Conservation (phyloP, 1,284 basidiomycete species). For the Violaceomyces palustris region DNA sequence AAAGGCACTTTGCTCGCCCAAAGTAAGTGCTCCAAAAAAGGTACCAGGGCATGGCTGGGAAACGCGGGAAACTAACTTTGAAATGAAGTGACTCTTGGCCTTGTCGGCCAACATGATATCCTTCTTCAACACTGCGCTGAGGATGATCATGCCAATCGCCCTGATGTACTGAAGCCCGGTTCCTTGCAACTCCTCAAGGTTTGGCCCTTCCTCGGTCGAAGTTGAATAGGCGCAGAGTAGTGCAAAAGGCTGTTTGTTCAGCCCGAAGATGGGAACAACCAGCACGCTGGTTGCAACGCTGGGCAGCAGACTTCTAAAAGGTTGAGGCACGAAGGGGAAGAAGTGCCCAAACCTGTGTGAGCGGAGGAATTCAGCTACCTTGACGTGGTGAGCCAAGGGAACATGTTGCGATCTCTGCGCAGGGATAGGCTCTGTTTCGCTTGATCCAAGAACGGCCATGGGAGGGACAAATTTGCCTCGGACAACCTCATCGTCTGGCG, state of each 20-base stretch:
- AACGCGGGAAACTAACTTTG: conserved; percentile 71
- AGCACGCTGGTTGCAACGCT: conserved; percentile 28
- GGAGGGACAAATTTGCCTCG: conserved; percentile 36
- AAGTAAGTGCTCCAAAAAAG: no score
- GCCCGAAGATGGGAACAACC: conserved; percentile 76
- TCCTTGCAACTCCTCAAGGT: conserved; percentile 64
- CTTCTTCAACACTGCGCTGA: conserved; percentile 85
- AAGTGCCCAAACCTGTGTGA: conserved; percentile 35
- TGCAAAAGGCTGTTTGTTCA: conserved; percentile 85
- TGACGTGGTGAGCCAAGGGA: conserved; percentile 37
- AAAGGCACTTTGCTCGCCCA: no score
- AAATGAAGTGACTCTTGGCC: conserved; percentile 78
- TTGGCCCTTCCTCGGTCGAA: conserved; percentile 72
- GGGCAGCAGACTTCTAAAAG: conserved; percentile 43
- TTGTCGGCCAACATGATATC: conserved; percentile 92
- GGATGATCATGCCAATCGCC: conserved; percentile 83
- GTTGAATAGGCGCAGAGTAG: conserved; percentile 78
- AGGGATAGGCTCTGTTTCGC: conserved; percentile 22
- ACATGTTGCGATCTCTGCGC: conserved; percentile 30
- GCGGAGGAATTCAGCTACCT: conserved; percentile 45
- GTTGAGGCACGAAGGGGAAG: conserved; percentile 34
- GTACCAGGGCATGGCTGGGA: neutral
- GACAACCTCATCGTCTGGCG: conserved; percentile 12
- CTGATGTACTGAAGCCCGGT: conserved; percentile 87
- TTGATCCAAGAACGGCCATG: conserved; percentile 42